Percentiles rank a stretch among this genome's conserved stretches.
Evolutionary conservation across 1,139 yeast species (phyloP).

Genomic region (Zygosaccharomyces pseudobailii): DNA sequence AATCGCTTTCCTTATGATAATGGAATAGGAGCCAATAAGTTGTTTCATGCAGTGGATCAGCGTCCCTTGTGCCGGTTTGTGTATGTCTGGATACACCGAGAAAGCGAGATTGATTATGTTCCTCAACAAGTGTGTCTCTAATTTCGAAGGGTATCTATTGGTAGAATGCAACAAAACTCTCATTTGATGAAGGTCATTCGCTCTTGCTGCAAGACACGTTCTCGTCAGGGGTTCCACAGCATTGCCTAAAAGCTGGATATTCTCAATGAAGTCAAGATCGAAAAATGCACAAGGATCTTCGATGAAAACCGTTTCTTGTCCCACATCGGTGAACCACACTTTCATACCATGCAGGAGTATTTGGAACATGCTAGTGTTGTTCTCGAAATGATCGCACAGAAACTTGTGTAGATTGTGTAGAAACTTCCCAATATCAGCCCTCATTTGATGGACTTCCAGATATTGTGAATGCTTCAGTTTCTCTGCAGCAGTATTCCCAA

Average conservation of each 20-base stretch:
- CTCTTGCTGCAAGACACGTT: constrained; percentile 67
- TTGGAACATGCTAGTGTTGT: constrained; percentile 65
- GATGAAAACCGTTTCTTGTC: constrained; percentile 64
- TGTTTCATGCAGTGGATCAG: constrained; percentile 70
- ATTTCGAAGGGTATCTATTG: constrained; percentile 61
- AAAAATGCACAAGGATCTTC: constrained; percentile 46
- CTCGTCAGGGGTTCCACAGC: constrained; percentile 67
- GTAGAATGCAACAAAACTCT: constrained; percentile 74
- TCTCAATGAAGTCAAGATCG: constrained; percentile 44
- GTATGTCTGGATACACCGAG: constrained; percentile 66
- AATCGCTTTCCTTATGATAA: constrained; percentile 41
- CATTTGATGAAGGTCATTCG: constrained; percentile 73
- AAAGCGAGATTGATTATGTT: constrained; percentile 68
- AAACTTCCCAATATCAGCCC: constrained; percentile 60
- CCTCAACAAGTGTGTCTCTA: constrained; percentile 59
- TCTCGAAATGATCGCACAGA: constrained; percentile 49
- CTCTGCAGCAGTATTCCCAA: constrained; percentile 40
- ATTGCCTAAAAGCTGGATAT: constrained; percentile 45
- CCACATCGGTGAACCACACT: constrained; percentile 82
- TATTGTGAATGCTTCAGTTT: constrained; percentile 52
- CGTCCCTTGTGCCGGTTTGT: constrained; percentile 66
- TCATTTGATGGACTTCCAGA: constrained; percentile 54
- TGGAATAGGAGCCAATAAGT: constrained; percentile 61
- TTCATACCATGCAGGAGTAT: constrained; percentile 63
- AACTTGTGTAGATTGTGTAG: constrained; percentile 57